phyloP scores from a whole-genome alignment of 2,329 filamentous ascomycete genomes.

The Penicillium janthinellum region DNA sequence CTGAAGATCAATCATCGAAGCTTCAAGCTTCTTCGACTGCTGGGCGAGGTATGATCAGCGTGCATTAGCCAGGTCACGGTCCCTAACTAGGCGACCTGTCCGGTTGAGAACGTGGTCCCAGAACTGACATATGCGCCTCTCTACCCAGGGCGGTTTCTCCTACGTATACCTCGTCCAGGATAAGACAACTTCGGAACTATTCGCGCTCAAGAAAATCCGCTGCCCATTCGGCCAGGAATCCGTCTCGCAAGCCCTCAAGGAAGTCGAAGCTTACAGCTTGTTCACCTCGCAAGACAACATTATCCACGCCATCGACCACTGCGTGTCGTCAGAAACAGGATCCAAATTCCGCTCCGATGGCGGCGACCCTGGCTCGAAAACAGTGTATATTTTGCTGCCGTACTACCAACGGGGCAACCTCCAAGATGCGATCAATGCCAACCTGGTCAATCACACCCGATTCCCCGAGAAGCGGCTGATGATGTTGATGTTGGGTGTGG shows the following conservation, averaged over 20 bases:
- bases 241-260: conserved; percentile 89
- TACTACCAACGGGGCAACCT: conserved; percentile 95
- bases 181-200: conserved; percentile 76
- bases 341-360: conserved; percentile 58
- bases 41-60: conserved; percentile 74
- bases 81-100: not conserved
- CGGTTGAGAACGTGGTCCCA: conserved; percentile 5
- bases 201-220: conserved; percentile 97
- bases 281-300: conserved; percentile 83
- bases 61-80: not conserved
- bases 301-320: conserved; percentile 82
- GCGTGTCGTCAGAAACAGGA: conserved; percentile 71
- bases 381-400: conserved; percentile 92
- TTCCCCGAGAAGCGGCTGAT: conserved; percentile 89
- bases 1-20: conserved; percentile 92
- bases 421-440: conserved; percentile 98
- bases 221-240: conserved; percentile 98
- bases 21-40: conserved; percentile 91
- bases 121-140: conserved; percentile 14
- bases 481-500: conserved; percentile 89
- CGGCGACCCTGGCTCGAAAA: conserved; percentile 70
- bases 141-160: conserved; percentile 81
- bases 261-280: conserved; percentile 93
- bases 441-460: conserved; percentile 87
- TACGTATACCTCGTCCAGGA: conserved; percentile 99